A percentile compares a stretch with the other conserved stretches of the same genome.
Evolutionary conservation across 169 alveolate species (phyloP).

Genomic region (Cardiosporidium cionae): DNA sequence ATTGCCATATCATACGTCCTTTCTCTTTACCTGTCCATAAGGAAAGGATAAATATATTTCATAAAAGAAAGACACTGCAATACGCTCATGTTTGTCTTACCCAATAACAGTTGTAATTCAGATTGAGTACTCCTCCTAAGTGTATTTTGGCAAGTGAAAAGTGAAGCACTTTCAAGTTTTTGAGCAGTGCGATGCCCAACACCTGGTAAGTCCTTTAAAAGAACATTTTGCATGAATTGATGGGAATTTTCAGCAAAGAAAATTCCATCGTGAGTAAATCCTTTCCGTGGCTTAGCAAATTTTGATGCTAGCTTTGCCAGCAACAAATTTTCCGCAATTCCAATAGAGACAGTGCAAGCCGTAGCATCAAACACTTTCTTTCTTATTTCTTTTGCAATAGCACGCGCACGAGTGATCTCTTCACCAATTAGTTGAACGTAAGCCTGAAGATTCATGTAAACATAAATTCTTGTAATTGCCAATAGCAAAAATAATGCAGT

Average conservation of each 20-base stretch:
- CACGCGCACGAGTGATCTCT: background rate
- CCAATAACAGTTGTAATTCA: constrained; percentile 10
- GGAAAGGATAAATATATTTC: background rate
- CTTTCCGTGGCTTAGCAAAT: constrained; percentile 20
- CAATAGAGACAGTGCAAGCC: constrained; percentile 29
- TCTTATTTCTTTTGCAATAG: background rate
- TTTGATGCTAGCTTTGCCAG: constrained; percentile 24
- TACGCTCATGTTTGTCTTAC: background rate
- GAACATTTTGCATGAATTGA: background rate
- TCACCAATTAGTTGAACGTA: background rate
- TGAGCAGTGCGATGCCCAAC: background rate
- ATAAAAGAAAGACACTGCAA: background rate
- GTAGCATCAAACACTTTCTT: background rate
- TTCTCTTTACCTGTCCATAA: constrained; percentile 6
- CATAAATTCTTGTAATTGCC: too few species aligned
- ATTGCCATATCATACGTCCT: constrained; percentile 21
- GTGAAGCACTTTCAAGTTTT: too few species aligned
- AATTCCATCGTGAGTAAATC: background rate
- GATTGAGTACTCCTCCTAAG: background rate
- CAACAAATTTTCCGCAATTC: constrained; percentile 19
- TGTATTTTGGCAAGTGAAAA: background rate
- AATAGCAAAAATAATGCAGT: background rate
- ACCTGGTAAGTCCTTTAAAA: background rate
- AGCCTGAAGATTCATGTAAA: background rate
- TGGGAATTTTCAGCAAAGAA: background rate